phyloP scores from a whole-genome alignment of 768 basidiomycete genomes.

The Tricholomella constricta region DNA sequence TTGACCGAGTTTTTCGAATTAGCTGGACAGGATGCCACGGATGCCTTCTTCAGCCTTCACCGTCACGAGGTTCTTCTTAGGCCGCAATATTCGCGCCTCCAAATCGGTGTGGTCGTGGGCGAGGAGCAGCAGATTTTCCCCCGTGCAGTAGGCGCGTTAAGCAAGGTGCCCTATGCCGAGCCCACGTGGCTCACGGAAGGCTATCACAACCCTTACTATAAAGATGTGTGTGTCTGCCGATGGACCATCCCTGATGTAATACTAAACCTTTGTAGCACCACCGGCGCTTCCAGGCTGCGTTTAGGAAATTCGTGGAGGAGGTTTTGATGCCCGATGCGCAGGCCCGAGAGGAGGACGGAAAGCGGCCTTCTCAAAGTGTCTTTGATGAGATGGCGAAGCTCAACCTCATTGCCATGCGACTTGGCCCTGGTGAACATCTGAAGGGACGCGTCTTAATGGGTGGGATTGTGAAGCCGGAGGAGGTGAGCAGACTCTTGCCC shows the following conservation, averaged over 20 bases:
- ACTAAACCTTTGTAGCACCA: background rate
- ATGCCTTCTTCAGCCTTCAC: conserved; percentile 88
- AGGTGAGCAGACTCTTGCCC: conserved; percentile 40
- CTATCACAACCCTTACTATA: conserved; percentile 77
- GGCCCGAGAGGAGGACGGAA: conserved; percentile 78
- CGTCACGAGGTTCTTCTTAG: conserved; percentile 78
- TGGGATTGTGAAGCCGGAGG: conserved; percentile 75
- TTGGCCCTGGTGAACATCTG: conserved; percentile 86
- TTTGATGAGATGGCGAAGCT: conserved; percentile 65
- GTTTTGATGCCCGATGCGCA: conserved; percentile 56
- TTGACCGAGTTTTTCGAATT: conserved; percentile 33
- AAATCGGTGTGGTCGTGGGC: conserved; percentile 73
- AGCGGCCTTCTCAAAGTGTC: conserved; percentile 69
- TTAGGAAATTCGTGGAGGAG: conserved; percentile 75
- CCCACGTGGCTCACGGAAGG: conserved; percentile 77
- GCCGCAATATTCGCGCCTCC: conserved; percentile 72
- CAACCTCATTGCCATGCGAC: conserved; percentile 63
- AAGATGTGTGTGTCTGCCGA: conserved; percentile 54
- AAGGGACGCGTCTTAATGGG: conserved; percentile 72
- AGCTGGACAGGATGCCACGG: conserved; percentile 89
- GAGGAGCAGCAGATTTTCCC: conserved; percentile 51
- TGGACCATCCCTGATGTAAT: conserved; percentile 38
- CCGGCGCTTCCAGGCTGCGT: conserved; percentile 51
- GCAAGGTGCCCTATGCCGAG: conserved; percentile 85
- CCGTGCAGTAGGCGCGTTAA: conserved; percentile 59